Conservation (phyloP, 768 basidiomycete genomes). For the Inosperma sp. region DNA sequence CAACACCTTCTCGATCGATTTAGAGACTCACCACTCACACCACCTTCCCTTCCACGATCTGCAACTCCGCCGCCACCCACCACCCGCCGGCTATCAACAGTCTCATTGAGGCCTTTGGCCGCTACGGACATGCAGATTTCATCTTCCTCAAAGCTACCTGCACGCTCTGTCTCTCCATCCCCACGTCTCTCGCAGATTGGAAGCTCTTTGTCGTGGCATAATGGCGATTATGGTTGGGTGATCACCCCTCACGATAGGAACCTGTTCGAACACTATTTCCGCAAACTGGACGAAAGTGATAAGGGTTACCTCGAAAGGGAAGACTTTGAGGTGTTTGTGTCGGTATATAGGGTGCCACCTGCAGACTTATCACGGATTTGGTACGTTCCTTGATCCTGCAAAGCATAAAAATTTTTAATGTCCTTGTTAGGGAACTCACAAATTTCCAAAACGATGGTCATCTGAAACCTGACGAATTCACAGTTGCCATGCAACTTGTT, state of each 20-base stretch:
- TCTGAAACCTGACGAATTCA: conserved; percentile 36
- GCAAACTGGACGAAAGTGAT: conserved; percentile 26
- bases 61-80: neutral
- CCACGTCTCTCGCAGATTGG: too few relatives aligned
- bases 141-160: neutral
- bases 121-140: too few relatives aligned
- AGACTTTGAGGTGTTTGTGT: conserved; percentile 30
- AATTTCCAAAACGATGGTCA: conserved; percentile 32
- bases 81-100: neutral
- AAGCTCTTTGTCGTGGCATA: too few relatives aligned
- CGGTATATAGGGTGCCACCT: conserved; percentile 28
- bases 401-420: neutral
- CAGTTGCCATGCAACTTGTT: conserved; percentile 35
- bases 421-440: conserved; percentile 29
- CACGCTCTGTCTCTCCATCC: too few relatives aligned
- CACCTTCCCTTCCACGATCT: conserved; percentile 7
- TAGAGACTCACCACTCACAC: conserved; percentile 9
- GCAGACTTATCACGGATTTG: conserved; percentile 36
- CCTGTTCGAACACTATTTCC: conserved; percentile 31
- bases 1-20: conserved; percentile 30
- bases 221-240: conserved; percentile 21
- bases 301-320: conserved; percentile 33
- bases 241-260: conserved; percentile 26
- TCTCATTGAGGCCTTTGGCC: neutral
- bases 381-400: conserved; percentile 19